phyloP scores from a whole-genome alignment of 2,329 filamentous ascomycete genomes.

The Chaetothyriales sp. region DNA sequence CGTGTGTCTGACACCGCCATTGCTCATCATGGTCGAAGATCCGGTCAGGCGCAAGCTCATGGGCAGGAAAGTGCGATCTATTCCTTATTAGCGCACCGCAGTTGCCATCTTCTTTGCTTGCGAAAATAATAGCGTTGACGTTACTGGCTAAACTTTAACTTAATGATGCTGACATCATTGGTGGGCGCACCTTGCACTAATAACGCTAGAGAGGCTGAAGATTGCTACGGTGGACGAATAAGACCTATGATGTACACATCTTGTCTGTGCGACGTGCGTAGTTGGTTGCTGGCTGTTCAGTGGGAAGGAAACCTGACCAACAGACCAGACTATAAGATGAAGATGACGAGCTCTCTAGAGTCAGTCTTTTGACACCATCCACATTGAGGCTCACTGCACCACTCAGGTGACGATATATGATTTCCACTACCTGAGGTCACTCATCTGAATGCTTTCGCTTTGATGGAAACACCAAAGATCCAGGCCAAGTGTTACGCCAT shows the following conservation, averaged over 20 bases:
- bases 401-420: too few relatives aligned
- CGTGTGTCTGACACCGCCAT: constrained; percentile 31
- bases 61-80: background rate
- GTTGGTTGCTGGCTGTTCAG: too few relatives aligned
- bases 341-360: too few relatives aligned
- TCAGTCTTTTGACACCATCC: too few relatives aligned
- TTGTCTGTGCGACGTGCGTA: too few relatives aligned
- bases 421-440: too few relatives aligned
- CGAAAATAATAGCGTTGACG: background rate
- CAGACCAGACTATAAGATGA: too few relatives aligned
- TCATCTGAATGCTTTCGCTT: too few relatives aligned
- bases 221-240: background rate
- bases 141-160: background rate
- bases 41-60: background rate
- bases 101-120: background rate
- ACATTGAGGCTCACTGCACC: too few relatives aligned
- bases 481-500: too few relatives aligned
- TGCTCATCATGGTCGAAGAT: constrained; percentile 8
- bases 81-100: background rate
- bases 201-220: background rate
- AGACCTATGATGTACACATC: background rate
- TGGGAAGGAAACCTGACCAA: too few relatives aligned
- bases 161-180: constrained; percentile 1
- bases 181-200: background rate
- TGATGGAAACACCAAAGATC: too few relatives aligned